These are phyloP conservation scores for Alternaria atra DNA, from an alignment of 2,329 filamentous ascomycete species.

Conservation along the genomic window DNA sequence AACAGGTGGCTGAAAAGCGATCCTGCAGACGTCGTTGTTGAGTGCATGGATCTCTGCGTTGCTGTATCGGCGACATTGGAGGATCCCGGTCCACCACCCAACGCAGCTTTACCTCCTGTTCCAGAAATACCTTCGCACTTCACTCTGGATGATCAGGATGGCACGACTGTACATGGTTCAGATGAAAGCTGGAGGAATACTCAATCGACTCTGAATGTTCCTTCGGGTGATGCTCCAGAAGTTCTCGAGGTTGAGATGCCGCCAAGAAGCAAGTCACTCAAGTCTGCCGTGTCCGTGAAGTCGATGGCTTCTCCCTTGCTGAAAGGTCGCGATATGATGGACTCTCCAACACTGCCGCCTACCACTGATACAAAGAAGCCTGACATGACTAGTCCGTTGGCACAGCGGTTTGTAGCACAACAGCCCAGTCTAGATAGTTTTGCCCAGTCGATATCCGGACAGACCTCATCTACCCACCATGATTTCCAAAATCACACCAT, in stretches of 20 bases:
- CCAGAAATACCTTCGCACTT: conserved; percentile 44
- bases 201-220: conserved; percentile 59
- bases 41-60: conserved; percentile 76
- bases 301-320: conserved; percentile 57
- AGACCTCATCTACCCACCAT: conserved; percentile 36
- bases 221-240: conserved; percentile 35
- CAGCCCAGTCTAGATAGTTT: conserved; percentile 49
- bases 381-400: conserved; percentile 26
- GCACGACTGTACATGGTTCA: conserved; percentile 41
- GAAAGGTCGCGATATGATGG: conserved; percentile 55
- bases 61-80: conserved; percentile 53
- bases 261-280: conserved; percentile 47
- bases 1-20: conserved; percentile 83
- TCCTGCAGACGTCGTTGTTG: conserved; percentile 79
- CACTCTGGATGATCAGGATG: conserved; percentile 41
- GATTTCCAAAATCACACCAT: conserved; percentile 49
- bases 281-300: conserved; percentile 53
- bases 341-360: conserved; percentile 71
- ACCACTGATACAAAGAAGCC: conserved; percentile 46
- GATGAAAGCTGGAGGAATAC: conserved; percentile 63
- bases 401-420: conserved; percentile 31
- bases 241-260: conserved; percentile 32
- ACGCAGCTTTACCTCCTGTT: conserved; percentile 57
- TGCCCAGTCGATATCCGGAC: conserved; percentile 35
- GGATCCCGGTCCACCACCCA: conserved; percentile 59